Evolutionary conservation across 257 asterid genomes (phyloP).

Genomic region (Nicotiana otophora): DNA sequence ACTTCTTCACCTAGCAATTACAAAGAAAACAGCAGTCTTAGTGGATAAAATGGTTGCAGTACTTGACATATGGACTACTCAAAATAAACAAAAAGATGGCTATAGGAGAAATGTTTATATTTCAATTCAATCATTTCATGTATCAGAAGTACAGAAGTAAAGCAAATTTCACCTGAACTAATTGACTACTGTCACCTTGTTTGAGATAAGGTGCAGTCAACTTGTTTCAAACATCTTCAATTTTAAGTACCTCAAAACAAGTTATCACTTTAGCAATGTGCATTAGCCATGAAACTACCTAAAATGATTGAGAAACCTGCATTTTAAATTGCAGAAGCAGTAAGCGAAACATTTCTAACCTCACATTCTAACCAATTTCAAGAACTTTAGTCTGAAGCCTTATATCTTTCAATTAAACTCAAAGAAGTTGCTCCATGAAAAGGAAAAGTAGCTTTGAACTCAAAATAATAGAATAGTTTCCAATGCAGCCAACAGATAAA

Average conservation of each 20-base stretch:
- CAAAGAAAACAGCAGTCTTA: not conserved
- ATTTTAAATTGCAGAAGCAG: not conserved
- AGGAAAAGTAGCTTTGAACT: not conserved
- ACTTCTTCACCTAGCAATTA: constrained; percentile 60
- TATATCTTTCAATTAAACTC: not conserved
- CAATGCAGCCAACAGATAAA: not conserved
- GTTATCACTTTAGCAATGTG: not conserved
- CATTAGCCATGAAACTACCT: not conserved
- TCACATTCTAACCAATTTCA: not conserved
- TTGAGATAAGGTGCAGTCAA: not conserved
- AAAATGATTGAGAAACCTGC: not conserved
- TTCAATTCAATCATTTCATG: not conserved
- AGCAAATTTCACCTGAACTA: not conserved
- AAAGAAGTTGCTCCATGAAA: not conserved
- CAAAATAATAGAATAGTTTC: not conserved
- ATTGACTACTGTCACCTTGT: not conserved
- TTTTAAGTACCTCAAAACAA: not conserved
- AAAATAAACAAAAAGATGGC: not conserved
- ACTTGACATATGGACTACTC: not conserved
- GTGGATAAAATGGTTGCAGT: not conserved
- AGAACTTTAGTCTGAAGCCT: not conserved
- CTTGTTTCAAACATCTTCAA: not conserved
- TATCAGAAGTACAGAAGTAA: not conserved
- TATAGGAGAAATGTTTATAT: not conserved
- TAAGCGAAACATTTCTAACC: not conserved